Conservation (phyloP, 176 grass and related monocot species). For the Thinopyrum elongatum region DNA sequence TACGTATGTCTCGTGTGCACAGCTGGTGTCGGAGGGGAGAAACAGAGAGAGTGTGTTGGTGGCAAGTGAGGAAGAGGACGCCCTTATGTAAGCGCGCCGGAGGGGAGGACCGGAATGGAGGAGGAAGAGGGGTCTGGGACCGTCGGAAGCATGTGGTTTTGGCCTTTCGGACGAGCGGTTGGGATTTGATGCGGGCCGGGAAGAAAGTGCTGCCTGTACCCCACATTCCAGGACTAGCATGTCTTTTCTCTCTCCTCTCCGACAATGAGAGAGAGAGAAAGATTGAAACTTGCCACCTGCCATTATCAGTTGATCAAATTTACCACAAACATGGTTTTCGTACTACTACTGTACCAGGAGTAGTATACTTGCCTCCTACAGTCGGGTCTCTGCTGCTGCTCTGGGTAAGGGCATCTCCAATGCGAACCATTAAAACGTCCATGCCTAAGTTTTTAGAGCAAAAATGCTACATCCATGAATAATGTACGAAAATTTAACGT, state of each 20-base stretch:
- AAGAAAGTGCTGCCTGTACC: background rate
- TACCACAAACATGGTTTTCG: background rate
- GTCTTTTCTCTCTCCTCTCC: background rate
- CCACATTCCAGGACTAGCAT: background rate
- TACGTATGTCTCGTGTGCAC: background rate
- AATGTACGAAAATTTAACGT: no score
- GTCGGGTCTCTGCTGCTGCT: no score
- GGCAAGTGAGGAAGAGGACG: conserved; percentile 27
- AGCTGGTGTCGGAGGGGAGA: background rate
- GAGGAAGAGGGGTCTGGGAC: background rate
- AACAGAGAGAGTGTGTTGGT: conserved; percentile 8
- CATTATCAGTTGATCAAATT: background rate
- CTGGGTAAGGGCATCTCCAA: no score
- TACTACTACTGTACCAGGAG: background rate
- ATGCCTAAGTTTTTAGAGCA: no score
- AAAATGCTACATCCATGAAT: no score
- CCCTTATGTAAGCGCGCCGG: conserved; percentile 41
- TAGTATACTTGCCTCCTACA: no score
- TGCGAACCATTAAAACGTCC: no score
- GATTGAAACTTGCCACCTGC: background rate
- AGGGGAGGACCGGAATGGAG: background rate
- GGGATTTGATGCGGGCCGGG: conserved; percentile 31
- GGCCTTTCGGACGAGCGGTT: background rate
- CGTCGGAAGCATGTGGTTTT: background rate
- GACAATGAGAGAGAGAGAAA: background rate